Conservation (phyloP, 176 grass and related monocot species). For the Zizania latifolia region DNA sequence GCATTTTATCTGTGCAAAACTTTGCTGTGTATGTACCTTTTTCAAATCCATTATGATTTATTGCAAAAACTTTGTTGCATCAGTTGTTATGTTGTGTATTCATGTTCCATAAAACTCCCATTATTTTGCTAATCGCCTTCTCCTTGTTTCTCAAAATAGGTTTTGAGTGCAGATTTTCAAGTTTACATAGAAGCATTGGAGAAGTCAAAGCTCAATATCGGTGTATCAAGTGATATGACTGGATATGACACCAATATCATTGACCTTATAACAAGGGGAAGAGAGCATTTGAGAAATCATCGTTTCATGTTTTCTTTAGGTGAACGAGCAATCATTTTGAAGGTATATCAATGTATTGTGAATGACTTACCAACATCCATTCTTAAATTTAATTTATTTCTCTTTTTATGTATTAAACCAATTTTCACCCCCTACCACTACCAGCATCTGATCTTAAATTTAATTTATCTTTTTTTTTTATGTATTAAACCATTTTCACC, state of each 20-base stretch:
- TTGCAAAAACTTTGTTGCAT: not conserved
- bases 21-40: not conserved
- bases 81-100: not conserved
- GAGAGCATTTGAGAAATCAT: slow-evolving; percentile 51
- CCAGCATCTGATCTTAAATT: not conserved
- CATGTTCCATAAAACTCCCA: not conserved
- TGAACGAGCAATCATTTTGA: slow-evolving; percentile 77
- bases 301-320: slow-evolving; percentile 84
- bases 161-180: slow-evolving; percentile 59
- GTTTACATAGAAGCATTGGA: slow-evolving; percentile 82
- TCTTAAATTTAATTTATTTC: no score
- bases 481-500: not conserved
- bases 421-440: no score
- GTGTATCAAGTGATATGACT: slow-evolving; percentile 48
- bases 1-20: not conserved
- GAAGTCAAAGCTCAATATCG: slow-evolving; percentile 57
- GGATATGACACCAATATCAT: slow-evolving; percentile 50
- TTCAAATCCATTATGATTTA: not conserved
- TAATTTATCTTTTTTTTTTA: not conserved
- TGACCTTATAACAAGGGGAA: slow-evolving; percentile 57
- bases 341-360: slow-evolving; percentile 36
- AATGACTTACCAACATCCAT: not conserved
- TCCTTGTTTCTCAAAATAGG: slow-evolving; percentile 37
- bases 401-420: no score
- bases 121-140: slow-evolving; percentile 1